A percentile compares a stretch with the other conserved stretches of the same genome.
phyloP scores from a whole-genome alignment of 345 rosid genomes.

The Ceriops decandra region DNA sequence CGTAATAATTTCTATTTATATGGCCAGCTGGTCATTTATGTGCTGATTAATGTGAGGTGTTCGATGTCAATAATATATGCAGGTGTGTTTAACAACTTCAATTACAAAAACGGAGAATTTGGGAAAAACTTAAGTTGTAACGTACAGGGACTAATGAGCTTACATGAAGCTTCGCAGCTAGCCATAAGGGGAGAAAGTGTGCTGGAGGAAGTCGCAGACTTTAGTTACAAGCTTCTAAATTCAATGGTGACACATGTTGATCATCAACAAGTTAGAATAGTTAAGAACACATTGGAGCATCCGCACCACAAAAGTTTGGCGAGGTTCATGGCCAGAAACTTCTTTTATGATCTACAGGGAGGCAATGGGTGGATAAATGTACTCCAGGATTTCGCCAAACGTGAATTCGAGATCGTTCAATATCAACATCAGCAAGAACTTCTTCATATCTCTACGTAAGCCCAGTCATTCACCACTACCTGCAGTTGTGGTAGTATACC shows the following conservation, averaged over 20 bases:
- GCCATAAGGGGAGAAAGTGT: constrained; percentile 44
- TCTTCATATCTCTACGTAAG: constrained; percentile 29
- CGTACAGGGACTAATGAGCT: constrained; percentile 34
- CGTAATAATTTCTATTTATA: not conserved
- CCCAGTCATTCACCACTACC: not conserved
- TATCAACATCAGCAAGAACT: constrained; percentile 35
- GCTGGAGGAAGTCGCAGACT: constrained; percentile 35
- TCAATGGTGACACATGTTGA: constrained; percentile 11
- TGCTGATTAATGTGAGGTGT: not conserved
- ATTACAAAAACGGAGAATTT: constrained; percentile 28
- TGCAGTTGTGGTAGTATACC: not conserved
- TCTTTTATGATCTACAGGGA: constrained; percentile 5
- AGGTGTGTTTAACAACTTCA: constrained; percentile 35
- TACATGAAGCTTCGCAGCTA: constrained; percentile 56
- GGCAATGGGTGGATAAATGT: constrained; percentile 28
- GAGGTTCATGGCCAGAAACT: constrained; percentile 29
- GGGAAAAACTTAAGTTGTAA: constrained; percentile 10
- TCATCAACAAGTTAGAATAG: constrained; percentile 16
- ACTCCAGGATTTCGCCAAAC: constrained; percentile 34
- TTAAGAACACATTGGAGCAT: constrained; percentile 21
- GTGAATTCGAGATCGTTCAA: constrained; percentile 32
- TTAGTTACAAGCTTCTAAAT: constrained; percentile 20
- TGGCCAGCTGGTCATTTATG: not conserved
- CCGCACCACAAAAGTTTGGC: constrained; percentile 44
- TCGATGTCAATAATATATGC: not conserved